A percentile compares a stretch with the other conserved stretches of the same genome.
Evolutionary conservation across 2,329 filamentous ascomycete species (phyloP).

Genomic region (Aspergillus unguis): DNA sequence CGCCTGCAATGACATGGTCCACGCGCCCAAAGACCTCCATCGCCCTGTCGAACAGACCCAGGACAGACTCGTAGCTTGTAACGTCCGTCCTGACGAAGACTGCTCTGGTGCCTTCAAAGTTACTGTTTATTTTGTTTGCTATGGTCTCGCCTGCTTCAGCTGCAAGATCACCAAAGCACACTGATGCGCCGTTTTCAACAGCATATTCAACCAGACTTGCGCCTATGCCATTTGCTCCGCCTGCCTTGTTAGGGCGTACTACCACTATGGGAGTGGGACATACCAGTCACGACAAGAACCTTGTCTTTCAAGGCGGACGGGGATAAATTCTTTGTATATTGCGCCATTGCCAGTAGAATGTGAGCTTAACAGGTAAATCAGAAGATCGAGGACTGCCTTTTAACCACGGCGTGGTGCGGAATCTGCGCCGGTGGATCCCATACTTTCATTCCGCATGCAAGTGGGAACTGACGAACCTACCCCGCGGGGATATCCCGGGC

Average conservation of each 20-base stretch:
- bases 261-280: neutral
- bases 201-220: constrained; percentile 40
- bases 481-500: too few species aligned
- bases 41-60: constrained; percentile 48
- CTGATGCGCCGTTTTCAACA: constrained; percentile 38
- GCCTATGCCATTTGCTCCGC: constrained; percentile 47
- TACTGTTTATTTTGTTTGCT: constrained; percentile 11
- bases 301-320: constrained; percentile 15
- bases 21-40: constrained; percentile 43
- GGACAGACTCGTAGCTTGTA: constrained; percentile 43
- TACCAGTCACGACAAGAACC: constrained; percentile 19
- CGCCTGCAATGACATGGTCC: constrained; percentile 50
- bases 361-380: too few species aligned
- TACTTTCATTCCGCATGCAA: too few species aligned
- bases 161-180: constrained; percentile 46
- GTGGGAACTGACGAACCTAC: too few species aligned
- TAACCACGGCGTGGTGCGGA: too few species aligned
- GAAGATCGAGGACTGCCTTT: too few species aligned
- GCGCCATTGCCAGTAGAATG: constrained; percentile 3
- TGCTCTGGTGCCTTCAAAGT: constrained; percentile 16
- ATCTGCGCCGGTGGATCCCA: too few species aligned
- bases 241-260: constrained; percentile 19
- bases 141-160: constrained; percentile 32
- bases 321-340: constrained; percentile 10
- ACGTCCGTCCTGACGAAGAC: constrained; percentile 48